Evolutionary conservation across 768 basidiomycete genomes (phyloP).

Genomic region (Lactifluus volemus): DNA sequence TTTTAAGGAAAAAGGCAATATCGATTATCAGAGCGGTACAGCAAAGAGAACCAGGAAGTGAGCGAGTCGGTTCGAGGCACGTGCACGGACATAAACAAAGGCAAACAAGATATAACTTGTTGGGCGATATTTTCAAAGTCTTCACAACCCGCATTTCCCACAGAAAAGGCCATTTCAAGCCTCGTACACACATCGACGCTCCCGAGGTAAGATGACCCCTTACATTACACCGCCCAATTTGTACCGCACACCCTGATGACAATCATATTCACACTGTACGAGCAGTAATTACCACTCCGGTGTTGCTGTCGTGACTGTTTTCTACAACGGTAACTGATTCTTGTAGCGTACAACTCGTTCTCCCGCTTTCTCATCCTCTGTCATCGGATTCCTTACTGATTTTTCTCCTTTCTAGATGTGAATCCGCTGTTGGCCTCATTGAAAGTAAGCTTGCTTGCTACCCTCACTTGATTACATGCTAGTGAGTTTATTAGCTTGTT

Average conservation of each 20-base stretch:
- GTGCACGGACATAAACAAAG: not conserved
- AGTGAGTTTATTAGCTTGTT: not conserved
- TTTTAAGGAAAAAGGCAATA: not conserved
- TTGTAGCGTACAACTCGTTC: conserved; percentile 17
- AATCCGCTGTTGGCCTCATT: not conserved
- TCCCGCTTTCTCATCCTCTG: not conserved
- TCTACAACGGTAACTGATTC: conserved; percentile 87
- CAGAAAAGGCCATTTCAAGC: too few relatives aligned
- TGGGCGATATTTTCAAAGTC: too few relatives aligned
- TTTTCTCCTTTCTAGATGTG: not conserved
- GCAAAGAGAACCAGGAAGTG: not conserved
- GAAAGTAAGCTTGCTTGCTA: not conserved
- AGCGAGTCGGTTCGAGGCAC: not conserved
- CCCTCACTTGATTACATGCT: not conserved
- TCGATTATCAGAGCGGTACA: not conserved
- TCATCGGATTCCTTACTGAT: not conserved
- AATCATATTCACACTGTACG: conserved; percentile 70
- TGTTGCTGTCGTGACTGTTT: conserved; percentile 43
- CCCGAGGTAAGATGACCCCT: conserved; percentile 2
- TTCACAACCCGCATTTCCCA: too few relatives aligned
- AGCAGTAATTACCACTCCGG: conserved; percentile 34
- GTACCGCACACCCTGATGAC: conserved; percentile 39
- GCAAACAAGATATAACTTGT: not conserved
- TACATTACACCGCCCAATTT: not conserved
- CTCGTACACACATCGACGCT: too few relatives aligned